Percentiles rank a stretch among this genome's conserved stretches.
These are phyloP conservation scores for Geotrichum citri-aurantii DNA, from an alignment of 1,139 yeast species.

Conservation along the genomic window DNA sequence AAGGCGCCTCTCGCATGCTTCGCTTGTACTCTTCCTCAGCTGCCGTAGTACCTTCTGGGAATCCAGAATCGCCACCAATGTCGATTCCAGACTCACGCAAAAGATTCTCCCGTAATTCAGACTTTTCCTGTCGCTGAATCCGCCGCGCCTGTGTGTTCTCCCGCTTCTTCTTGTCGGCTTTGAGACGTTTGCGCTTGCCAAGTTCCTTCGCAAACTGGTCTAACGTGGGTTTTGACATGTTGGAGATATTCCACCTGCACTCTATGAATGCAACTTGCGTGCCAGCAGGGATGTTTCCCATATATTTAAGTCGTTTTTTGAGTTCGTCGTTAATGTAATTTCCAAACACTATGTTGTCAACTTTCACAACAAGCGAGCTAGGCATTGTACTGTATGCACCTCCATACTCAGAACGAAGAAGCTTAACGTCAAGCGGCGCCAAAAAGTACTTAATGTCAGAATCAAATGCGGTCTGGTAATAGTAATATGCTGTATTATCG, in stretches of 20 bases:
- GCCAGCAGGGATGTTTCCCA: conserved; percentile 79
- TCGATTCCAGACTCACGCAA: conserved; percentile 24
- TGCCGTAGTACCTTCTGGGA: background rate
- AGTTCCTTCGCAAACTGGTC: conserved; percentile 52
- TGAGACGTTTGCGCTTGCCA: conserved; percentile 50
- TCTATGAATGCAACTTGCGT: conserved; percentile 80
- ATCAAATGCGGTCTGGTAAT: conserved; percentile 70
- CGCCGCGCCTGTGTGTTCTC: conserved; percentile 61
- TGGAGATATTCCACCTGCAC: conserved; percentile 60
- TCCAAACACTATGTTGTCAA: conserved; percentile 68
- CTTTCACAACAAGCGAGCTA: conserved; percentile 49
- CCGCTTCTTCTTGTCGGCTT: conserved; percentile 48
- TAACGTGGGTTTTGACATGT: conserved; percentile 3
- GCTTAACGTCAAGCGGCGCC: conserved; percentile 72
- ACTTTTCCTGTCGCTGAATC: conserved; percentile 60
- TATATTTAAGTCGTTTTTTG: conserved; percentile 60
- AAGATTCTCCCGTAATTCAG: conserved; percentile 27
- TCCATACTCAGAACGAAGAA: conserved; percentile 59
- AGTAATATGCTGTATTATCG: conserved; percentile 46
- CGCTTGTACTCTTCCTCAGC: background rate
- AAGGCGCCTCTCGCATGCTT: conserved; percentile 1
- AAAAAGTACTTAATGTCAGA: conserved; percentile 61
- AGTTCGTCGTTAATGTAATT: conserved; percentile 50
- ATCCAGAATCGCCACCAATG: background rate
- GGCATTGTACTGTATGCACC: conserved; percentile 60